These are phyloP conservation scores for Tricholoma saponaceum DNA, from an alignment of 768 basidiomycete genomes.

Conservation along the genomic window DNA sequence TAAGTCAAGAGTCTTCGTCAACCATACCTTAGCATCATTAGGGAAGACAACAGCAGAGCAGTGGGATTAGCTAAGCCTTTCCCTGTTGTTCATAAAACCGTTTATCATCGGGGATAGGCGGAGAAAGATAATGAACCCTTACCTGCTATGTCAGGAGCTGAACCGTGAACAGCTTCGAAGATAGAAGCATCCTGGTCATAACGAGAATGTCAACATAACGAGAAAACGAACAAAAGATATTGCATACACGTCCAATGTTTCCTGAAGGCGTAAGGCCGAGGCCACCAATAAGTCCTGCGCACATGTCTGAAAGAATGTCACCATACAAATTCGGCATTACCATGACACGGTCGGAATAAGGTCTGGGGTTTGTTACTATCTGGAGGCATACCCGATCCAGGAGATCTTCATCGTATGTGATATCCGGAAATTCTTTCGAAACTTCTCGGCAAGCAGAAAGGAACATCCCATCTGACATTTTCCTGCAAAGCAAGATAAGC, in stretches of 20 bases:
- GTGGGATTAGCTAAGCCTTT: constrained; percentile 98
- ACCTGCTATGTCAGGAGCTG: constrained; percentile 98
- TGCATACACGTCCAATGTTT: constrained; percentile 86
- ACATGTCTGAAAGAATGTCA: constrained; percentile 97
- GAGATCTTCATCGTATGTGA: constrained; percentile 95
- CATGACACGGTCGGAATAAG: constrained; percentile 96
- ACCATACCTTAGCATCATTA: constrained; percentile 94
- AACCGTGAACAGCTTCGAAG: constrained; percentile 99
- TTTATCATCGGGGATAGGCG: background rate
- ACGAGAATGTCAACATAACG: background rate
- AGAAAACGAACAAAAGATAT: background rate
- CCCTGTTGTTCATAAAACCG: constrained; percentile 37
- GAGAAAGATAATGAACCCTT: constrained; percentile 20
- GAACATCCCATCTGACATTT: constrained; percentile 99
- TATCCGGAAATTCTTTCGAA: constrained; percentile 90
- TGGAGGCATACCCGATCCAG: constrained; percentile 94
- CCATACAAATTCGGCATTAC: constrained; percentile 99
- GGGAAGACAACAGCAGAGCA: constrained; percentile 88
- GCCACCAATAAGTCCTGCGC: constrained; percentile 96
- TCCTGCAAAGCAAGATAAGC: constrained; percentile 49
- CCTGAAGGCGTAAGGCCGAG: constrained; percentile 96
- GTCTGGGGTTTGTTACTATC: constrained; percentile 89
- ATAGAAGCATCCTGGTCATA: constrained; percentile 85
- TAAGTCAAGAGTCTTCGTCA: background rate
- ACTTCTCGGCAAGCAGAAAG: constrained; percentile 95